Evolutionary conservation across 1,139 yeast genomes (phyloP).

Genomic region (Yamadazyma kanchanaburiensis): DNA sequence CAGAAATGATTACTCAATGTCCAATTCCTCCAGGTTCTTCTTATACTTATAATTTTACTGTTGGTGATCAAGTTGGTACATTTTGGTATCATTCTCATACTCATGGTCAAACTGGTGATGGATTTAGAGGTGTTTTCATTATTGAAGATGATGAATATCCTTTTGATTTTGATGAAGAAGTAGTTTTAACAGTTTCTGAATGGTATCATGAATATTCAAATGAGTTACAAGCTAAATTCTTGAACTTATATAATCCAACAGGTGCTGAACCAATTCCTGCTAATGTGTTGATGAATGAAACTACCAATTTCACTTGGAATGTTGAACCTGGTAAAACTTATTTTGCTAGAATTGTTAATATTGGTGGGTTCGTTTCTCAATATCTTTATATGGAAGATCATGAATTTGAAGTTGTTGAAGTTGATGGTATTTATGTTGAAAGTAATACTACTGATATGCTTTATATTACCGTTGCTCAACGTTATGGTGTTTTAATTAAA

Average conservation of each 20-base stretch:
- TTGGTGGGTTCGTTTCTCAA: conserved; percentile 73
- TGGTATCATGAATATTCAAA: conserved; percentile 56
- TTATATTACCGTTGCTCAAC: conserved; percentile 69
- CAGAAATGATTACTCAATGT: conserved; percentile 74
- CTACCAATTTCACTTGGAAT: conserved; percentile 52
- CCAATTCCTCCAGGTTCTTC: conserved; percentile 69
- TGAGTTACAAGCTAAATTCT: conserved; percentile 43
- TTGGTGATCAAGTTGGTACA: conserved; percentile 65
- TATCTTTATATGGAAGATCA: conserved; percentile 68
- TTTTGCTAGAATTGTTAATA: conserved; percentile 57
- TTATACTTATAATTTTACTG: conserved; percentile 62
- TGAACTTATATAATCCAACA: conserved; percentile 68
- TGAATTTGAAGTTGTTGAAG: conserved; percentile 63
- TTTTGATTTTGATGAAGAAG: conserved; percentile 62
- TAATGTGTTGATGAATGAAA: conserved; percentile 60
- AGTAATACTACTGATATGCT: conserved; percentile 55
- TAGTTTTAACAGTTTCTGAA: conserved; percentile 54
- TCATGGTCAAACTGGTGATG: conserved; percentile 74
- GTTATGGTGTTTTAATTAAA: conserved; percentile 59
- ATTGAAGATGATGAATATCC: conserved; percentile 61
- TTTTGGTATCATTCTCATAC: conserved; percentile 86
- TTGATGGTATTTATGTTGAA: conserved; percentile 67
- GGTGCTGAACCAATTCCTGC: conserved; percentile 83
- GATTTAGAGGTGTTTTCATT: conserved; percentile 68
- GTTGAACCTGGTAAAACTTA: conserved; percentile 64